Base-by-base conservation (phyloP, 2,329 filamentous ascomycete genomes). In the Tetracladium maxilliforme region DNA sequence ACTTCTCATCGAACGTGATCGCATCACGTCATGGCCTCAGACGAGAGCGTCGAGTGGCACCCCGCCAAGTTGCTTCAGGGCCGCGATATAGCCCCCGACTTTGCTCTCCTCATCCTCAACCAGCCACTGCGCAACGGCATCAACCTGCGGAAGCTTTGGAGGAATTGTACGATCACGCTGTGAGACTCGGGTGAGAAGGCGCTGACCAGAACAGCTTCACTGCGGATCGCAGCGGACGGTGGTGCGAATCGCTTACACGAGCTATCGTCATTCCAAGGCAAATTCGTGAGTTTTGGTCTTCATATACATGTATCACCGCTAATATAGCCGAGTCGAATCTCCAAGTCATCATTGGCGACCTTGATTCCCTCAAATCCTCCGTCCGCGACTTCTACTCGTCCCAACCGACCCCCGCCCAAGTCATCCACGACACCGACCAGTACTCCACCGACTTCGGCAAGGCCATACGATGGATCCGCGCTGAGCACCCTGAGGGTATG, bases 361-460 rank as follows among this genome's bases (percentile, higher is more conserved):
- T 98, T 7, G 90, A 98, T 53, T 94, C 87, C 4, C 56, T 95
- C 11, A 54, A 54, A 4, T 56, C 68, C 7, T 51, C 67, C 9
- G 64, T 79, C 8, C 61, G 61, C 26, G 41, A 60, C n/a, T 76
- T 78, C 49, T 92, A 86, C 51, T 57, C 64, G 17, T 52, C 58
- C 13, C 26, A 47, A 43, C 10, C 43, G 27, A 12, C 48, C 45
- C 48, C 58, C 15, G 64, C 82, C 3, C 43, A 59, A 9, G 59
- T 95, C 26, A 61, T 82, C 34, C 56, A 71, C 38, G 72, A 87
- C 34, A 47, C 60, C n/a, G 81, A 92, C 44, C 82, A 95, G 49
- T 69, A 92, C 38, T 78, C 75, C 12, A 93, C 90, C 15, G 90
- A 98, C 48, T 93, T 95, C 39, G 74, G 68, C 39, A 98, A 98